These are phyloP conservation scores for Colletotrichum orbiculare DNA, from an alignment of 2,329 filamentous ascomycete genomes.

Conservation along the genomic window DNA sequence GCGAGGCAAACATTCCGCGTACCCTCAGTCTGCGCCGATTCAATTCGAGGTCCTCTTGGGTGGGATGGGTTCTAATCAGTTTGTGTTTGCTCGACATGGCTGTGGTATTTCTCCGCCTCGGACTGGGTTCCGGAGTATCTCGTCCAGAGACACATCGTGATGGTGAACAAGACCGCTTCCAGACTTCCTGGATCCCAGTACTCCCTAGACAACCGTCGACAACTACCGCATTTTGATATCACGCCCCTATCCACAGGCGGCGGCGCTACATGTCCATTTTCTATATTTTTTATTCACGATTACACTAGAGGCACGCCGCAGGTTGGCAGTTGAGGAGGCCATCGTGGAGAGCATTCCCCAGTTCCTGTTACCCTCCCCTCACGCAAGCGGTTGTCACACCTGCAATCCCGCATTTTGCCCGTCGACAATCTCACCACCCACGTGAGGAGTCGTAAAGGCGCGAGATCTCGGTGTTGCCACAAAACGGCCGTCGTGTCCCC, in stretches of 20 bases:
- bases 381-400: not conserved
- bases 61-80: no score
- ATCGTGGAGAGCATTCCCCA: not conserved
- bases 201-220: not conserved
- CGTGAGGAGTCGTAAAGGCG: constrained; percentile 7
- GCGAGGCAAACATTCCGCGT: no score
- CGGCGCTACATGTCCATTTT: not conserved
- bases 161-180: not conserved
- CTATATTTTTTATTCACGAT: not conserved
- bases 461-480: constrained; percentile 11
- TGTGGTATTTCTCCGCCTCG: constrained; percentile 12
- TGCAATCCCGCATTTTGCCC: not conserved
- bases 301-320: not conserved
- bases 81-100: no score
- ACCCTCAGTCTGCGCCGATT: no score
- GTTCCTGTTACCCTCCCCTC: constrained; percentile 3
- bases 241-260: constrained; percentile 1
- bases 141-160: not conserved
- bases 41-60: no score
- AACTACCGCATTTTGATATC: not conserved
- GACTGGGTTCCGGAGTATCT: not conserved
- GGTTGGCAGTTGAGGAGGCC: constrained; percentile 5
- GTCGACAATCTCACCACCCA: not conserved
- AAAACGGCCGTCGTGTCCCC: constrained; percentile 12
- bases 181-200: constrained; percentile 11